phyloP scores from a whole-genome alignment of 2,329 filamentous ascomycete genomes.

The Colletotrichum sojae region DNA sequence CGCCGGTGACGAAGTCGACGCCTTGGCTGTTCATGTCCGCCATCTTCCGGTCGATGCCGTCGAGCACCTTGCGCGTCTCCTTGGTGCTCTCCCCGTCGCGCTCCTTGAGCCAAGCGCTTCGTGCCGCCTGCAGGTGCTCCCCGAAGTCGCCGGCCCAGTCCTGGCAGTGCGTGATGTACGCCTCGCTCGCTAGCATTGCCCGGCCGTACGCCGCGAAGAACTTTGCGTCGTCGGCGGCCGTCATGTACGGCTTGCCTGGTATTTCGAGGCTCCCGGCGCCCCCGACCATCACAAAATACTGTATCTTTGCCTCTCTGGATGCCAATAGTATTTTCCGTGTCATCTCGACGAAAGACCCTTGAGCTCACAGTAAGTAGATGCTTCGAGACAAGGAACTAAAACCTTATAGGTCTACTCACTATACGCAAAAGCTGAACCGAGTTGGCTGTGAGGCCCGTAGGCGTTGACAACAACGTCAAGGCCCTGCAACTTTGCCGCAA shows the following conservation, averaged over 20 bases:
- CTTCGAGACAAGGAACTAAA: neutral
- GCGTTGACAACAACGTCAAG: conserved; percentile 17
- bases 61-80: neutral
- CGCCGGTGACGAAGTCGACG: conserved; percentile 19
- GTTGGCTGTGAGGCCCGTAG: conserved; percentile 22
- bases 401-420: neutral
- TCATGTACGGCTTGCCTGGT: conserved; percentile 10
- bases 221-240: conserved; percentile 18
- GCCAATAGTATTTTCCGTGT: conserved; percentile 21
- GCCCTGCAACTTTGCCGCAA: neutral
- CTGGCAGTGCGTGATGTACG: conserved; percentile 6
- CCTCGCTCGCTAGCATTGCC: conserved; percentile 21
- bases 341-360: conserved; percentile 15
- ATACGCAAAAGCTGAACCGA: conserved; percentile 14
- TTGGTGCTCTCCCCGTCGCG: neutral
- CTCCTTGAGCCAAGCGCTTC: conserved; percentile 7
- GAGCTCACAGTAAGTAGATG: accelerated
- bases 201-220: conserved; percentile 16
- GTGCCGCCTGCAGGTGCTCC: neutral
- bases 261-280: conserved; percentile 17
- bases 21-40: conserved; percentile 22
- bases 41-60: conserved; percentile 3
- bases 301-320: conserved; percentile 8
- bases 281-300: conserved; percentile 20
- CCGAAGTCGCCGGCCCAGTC: conserved; percentile 15